Percentiles rank a stretch among this genome's conserved stretches.
Conservation (phyloP, 2,329 filamentous ascomycete species). For the Penicillium expansum region DNA sequence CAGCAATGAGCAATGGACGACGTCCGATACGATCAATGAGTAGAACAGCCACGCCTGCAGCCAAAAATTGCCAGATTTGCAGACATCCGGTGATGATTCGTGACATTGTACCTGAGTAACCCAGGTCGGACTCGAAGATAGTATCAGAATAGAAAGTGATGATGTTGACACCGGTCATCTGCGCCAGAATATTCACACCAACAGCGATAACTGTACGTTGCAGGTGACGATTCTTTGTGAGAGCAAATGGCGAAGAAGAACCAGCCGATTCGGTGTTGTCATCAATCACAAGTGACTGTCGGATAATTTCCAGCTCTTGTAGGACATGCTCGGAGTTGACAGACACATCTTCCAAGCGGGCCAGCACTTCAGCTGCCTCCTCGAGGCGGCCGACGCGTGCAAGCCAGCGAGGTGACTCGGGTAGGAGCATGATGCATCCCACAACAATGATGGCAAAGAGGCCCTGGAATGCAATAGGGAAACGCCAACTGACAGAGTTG, state of each 20-base stretch:
- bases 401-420: constrained; percentile 55
- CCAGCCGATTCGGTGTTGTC: neutral
- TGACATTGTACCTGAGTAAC: constrained; percentile 20
- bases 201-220: constrained; percentile 27
- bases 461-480: constrained; percentile 33
- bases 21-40: constrained; percentile 40
- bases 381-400: constrained; percentile 50
- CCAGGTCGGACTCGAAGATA: constrained; percentile 28
- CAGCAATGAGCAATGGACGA: constrained; percentile 32
- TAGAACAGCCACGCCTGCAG: constrained; percentile 20
- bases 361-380: constrained; percentile 47
- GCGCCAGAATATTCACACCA: constrained; percentile 27
- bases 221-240: constrained; percentile 25
- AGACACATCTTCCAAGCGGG: constrained; percentile 44
- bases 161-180: constrained; percentile 33
- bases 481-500: constrained; percentile 29
- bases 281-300: constrained; percentile 46
- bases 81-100: constrained; percentile 27
- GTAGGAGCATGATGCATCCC: constrained; percentile 33
- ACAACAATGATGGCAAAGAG: constrained; percentile 37
- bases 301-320: constrained; percentile 30
- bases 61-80: constrained; percentile 26
- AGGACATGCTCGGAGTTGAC: constrained; percentile 50
- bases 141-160: constrained; percentile 33
- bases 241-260: constrained; percentile 20